A percentile compares a stretch with the other conserved stretches of the same genome.
Evolutionary conservation across 1,284 basidiomycete genomes (phyloP).

Genomic region (Ustilago lituana): DNA sequence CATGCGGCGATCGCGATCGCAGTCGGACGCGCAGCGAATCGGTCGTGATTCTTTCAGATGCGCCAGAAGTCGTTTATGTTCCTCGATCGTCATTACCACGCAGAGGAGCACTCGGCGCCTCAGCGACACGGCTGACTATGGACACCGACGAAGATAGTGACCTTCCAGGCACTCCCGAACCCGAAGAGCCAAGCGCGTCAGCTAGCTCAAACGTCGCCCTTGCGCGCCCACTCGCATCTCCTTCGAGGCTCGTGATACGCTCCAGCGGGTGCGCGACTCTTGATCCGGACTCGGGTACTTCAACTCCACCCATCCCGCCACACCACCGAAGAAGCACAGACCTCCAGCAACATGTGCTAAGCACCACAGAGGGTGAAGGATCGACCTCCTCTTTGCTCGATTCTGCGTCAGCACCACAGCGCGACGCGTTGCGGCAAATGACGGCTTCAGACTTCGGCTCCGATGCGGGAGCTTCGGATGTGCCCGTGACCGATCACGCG

Average conservation of each 20-base stretch:
- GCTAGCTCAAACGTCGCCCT: slow-evolving; percentile 6
- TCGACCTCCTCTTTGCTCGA: slow-evolving; percentile 6
- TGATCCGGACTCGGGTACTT: slow-evolving; percentile 1
- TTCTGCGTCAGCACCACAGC: slow-evolving; percentile 1
- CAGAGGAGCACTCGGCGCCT: slow-evolving; percentile 17
- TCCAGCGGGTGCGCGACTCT: slow-evolving; percentile 3
- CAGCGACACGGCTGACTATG: slow-evolving; percentile 4
- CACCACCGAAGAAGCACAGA: not conserved
- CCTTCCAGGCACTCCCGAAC: not conserved
- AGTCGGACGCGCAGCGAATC: slow-evolving; percentile 14
- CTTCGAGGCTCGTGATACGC: slow-evolving; percentile 11
- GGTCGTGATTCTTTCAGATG: not conserved
- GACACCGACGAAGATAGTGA: slow-evolving; percentile 28
- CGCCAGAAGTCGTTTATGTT: slow-evolving; percentile 4
- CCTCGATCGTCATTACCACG: slow-evolving; percentile 6
- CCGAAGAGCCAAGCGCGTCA: slow-evolving; percentile 5
- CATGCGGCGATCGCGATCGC: not conserved
- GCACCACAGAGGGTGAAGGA: slow-evolving; percentile 24
- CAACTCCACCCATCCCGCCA: slow-evolving; percentile 10
- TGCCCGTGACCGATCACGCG: not conserved
- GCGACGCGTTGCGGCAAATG: not conserved
- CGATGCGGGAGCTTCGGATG: not conserved
- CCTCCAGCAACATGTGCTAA: slow-evolving; percentile 6
- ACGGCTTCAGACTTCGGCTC: not conserved
- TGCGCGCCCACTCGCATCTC: slow-evolving; percentile 9